These are phyloP conservation scores for Geum urbanum DNA, from an alignment of 306 rosid genomes.

Conservation along the genomic window DNA sequence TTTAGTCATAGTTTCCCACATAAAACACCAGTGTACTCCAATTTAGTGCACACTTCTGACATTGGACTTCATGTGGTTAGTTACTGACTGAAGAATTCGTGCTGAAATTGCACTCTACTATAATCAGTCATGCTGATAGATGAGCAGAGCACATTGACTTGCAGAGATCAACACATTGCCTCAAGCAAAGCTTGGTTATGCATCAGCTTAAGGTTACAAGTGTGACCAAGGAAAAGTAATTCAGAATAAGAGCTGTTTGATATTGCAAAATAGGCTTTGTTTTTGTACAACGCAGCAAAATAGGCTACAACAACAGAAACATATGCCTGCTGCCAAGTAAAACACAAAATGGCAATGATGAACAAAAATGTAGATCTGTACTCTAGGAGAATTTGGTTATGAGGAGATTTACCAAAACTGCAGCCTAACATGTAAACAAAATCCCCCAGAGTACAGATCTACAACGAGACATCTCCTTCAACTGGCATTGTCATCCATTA, in stretches of 20 bases:
- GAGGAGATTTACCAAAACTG: background rate
- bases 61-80: too few species aligned
- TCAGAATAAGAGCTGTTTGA: background rate
- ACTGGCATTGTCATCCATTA: background rate
- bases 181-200: background rate
- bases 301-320: background rate
- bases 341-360: background rate
- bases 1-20: background rate
- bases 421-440: background rate
- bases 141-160: too few species aligned
- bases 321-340: background rate
- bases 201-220: background rate
- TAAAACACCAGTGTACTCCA: too few species aligned
- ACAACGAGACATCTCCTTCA: conserved; percentile 3
- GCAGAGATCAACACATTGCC: too few species aligned
- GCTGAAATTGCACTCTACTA: too few species aligned
- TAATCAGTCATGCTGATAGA: too few species aligned
- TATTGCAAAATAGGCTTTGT: background rate
- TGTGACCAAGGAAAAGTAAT: background rate
- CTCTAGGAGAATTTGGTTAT: background rate
- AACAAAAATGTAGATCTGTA: background rate
- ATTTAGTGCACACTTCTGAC: too few species aligned
- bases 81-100: too few species aligned
- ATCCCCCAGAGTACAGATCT: conserved; percentile 2
- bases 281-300: background rate